These are phyloP conservation scores for Protomyces lactucae-debilis DNA, from an alignment of 1,139 yeast genomes.

Conservation along the genomic window DNA sequence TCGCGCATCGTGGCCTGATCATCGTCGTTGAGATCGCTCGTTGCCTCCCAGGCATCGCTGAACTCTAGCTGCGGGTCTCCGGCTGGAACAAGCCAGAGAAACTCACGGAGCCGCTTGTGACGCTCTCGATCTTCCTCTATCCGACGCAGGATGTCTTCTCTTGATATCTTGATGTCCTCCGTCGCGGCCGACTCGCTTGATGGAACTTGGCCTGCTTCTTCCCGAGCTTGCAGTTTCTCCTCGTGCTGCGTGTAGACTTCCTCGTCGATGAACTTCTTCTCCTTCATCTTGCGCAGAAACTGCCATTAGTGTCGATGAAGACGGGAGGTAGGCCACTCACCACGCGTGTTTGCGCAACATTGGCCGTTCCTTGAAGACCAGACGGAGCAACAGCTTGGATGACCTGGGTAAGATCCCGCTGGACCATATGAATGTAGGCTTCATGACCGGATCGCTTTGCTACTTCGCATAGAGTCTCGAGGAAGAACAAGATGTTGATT, in stretches of 20 bases:
- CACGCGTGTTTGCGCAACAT: constrained; percentile 43
- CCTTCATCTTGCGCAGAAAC: constrained; percentile 30
- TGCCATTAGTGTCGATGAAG: background rate
- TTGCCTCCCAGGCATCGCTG: constrained; percentile 53
- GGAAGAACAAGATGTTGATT: constrained; percentile 62
- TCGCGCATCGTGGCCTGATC: constrained; percentile 43
- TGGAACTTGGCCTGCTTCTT: background rate
- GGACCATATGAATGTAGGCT: constrained; percentile 31
- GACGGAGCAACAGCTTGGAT: constrained; percentile 51
- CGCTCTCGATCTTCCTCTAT: constrained; percentile 81
- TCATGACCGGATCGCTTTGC: constrained; percentile 36
- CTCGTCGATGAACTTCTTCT: constrained; percentile 31
- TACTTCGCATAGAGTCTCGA: constrained; percentile 51
- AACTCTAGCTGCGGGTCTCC: constrained; percentile 55
- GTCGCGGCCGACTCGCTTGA: background rate
- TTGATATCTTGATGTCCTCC: constrained; percentile 29
- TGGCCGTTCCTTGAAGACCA: constrained; percentile 47
- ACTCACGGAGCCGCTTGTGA: constrained; percentile 72
- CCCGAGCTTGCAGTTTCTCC: constrained; percentile 30
- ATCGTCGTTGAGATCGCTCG: constrained; percentile 46
- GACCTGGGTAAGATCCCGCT: constrained; percentile 48
- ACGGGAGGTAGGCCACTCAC: constrained; percentile 29
- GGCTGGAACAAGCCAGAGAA: constrained; percentile 59
- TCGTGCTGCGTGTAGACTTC: constrained; percentile 28
- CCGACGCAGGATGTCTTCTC: constrained; percentile 53